Conservation (phyloP, 2,329 filamentous ascomycete genomes). For the Teratosphaeria zuluensis region DNA sequence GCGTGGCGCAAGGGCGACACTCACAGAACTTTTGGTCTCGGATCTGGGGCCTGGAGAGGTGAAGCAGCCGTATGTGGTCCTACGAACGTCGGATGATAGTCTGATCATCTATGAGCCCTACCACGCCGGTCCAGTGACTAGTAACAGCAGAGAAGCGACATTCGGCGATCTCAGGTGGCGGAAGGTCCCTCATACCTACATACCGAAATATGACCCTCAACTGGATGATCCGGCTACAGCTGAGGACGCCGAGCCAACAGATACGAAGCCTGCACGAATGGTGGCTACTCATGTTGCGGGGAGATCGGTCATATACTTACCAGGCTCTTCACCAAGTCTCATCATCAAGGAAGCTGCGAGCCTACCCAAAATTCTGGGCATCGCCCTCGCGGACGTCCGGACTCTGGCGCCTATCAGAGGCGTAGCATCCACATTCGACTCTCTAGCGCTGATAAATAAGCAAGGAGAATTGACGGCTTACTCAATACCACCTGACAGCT, state of each 20-base stretch:
- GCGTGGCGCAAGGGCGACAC: slow-evolving; percentile 60
- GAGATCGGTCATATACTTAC: slow-evolving; percentile 72
- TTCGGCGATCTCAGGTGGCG: slow-evolving; percentile 54
- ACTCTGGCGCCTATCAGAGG: neutral
- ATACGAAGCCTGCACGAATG: slow-evolving; percentile 39
- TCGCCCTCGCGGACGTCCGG: neutral
- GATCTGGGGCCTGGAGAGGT: slow-evolving; percentile 69
- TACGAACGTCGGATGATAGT: slow-evolving; percentile 72
- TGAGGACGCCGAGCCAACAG: slow-evolving; percentile 33
- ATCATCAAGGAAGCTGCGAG: slow-evolving; percentile 74
- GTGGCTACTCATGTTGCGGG: slow-evolving; percentile 58
- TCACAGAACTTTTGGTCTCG: slow-evolving; percentile 73
- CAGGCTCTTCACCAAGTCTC: slow-evolving; percentile 70
- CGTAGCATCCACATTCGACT: slow-evolving; percentile 33
- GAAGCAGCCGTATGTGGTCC: slow-evolving; percentile 67
- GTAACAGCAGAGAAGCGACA: slow-evolving; percentile 3
- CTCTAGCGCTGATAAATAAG: slow-evolving; percentile 54
- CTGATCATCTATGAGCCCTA: slow-evolving; percentile 81
- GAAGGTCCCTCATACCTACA: slow-evolving; percentile 59
- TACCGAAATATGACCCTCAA: slow-evolving; percentile 49
- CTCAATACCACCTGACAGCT: slow-evolving; percentile 57
- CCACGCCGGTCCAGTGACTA: slow-evolving; percentile 26
- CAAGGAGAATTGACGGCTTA: slow-evolving; percentile 64
- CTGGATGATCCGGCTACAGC: slow-evolving; percentile 26
- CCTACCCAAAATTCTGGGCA: slow-evolving; percentile 51